Percentiles rank a stretch among this genome's conserved stretches.
These are phyloP conservation scores for Globisporangium middletonii DNA, from an alignment of 352 stramenopile genomes.

Conservation along the genomic window DNA sequence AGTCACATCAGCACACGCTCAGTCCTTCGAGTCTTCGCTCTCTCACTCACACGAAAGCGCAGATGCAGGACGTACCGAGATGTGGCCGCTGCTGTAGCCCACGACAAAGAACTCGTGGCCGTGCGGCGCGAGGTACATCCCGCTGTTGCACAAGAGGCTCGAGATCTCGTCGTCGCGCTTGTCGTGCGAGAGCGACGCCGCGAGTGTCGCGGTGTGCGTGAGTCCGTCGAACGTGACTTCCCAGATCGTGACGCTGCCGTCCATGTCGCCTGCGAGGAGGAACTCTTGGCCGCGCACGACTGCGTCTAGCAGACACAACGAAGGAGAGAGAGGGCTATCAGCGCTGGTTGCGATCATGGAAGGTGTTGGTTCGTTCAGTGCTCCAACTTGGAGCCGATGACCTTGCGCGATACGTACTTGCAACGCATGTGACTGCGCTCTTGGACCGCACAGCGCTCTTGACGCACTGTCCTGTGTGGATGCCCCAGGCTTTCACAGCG, in stretches of 20 bases:
- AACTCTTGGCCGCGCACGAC: conserved; percentile 55
- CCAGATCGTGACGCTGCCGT: conserved; percentile 47
- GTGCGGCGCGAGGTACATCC: conserved; percentile 27
- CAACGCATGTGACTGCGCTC: conserved; percentile 42
- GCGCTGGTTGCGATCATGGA: too few relatives aligned
- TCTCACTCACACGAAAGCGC: not conserved
- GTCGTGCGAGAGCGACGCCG: conserved; percentile 13
- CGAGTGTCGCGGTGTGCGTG: conserved; percentile 7
- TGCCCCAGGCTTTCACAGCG: conserved; percentile 55
- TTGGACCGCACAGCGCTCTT: conserved; percentile 18
- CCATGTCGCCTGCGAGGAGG: conserved; percentile 38
- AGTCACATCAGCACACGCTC: not conserved
- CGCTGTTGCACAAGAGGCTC: conserved; percentile 44
- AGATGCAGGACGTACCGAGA: conserved; percentile 25
- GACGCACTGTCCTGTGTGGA: conserved; percentile 47
- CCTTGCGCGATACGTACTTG: conserved; percentile 17
- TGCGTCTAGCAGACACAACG: conserved; percentile 18
- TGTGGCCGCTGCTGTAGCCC: conserved; percentile 43
- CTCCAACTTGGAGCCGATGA: too few relatives aligned
- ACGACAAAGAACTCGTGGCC: conserved; percentile 50
- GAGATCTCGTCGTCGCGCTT: conserved; percentile 40
- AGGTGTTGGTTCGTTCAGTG: too few relatives aligned
- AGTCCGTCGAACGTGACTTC: conserved; percentile 43
- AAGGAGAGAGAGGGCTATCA: not conserved
- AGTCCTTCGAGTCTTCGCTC: not conserved